These are phyloP conservation scores for Leccinum subrobustum DNA, from an alignment of 1,284 basidiomycete species.

Conservation along the genomic window DNA sequence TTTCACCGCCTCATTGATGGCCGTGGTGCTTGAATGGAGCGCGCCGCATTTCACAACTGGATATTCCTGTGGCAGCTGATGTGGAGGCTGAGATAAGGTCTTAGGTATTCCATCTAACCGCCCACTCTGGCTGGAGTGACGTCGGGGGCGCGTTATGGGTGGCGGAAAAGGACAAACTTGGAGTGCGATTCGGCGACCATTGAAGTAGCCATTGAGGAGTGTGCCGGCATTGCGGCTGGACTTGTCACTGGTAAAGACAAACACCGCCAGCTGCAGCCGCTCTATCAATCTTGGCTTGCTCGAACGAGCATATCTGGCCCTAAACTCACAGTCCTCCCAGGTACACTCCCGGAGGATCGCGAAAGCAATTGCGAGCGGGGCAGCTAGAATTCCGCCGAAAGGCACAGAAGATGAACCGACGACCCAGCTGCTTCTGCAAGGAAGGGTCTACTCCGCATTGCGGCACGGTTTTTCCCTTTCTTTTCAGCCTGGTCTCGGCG, in stretches of 20 bases:
- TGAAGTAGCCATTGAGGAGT: not conserved
- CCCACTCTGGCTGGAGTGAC: not conserved
- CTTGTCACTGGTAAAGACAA: slow-evolving; percentile 15
- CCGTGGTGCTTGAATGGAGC: slow-evolving; percentile 12
- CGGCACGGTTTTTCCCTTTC: not conserved
- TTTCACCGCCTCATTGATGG: slow-evolving; percentile 13
- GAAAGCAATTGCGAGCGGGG: not conserved
- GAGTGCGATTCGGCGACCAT: not conserved
- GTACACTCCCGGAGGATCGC: not conserved
- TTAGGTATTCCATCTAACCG: not conserved
- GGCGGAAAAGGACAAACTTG: not conserved
- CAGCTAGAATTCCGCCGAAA: slow-evolving; percentile 1
- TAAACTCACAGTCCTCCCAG: slow-evolving; percentile 5
- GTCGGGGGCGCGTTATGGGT: not conserved
- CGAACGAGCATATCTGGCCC: not conserved
- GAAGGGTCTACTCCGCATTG: not conserved
- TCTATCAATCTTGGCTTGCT: not conserved
- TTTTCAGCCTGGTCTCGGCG: not conserved
- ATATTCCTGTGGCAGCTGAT: not conserved
- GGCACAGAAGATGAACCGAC: not conserved
- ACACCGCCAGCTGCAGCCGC: slow-evolving; percentile 10
- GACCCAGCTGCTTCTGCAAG: not conserved
- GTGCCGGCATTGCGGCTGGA: slow-evolving; percentile 4
- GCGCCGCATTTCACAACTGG: not conserved
- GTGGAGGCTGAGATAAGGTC: not conserved